phyloP scores from a whole-genome alignment of 2,329 filamentous ascomycete genomes.

The Colletotrichum lindemuthianum region DNA sequence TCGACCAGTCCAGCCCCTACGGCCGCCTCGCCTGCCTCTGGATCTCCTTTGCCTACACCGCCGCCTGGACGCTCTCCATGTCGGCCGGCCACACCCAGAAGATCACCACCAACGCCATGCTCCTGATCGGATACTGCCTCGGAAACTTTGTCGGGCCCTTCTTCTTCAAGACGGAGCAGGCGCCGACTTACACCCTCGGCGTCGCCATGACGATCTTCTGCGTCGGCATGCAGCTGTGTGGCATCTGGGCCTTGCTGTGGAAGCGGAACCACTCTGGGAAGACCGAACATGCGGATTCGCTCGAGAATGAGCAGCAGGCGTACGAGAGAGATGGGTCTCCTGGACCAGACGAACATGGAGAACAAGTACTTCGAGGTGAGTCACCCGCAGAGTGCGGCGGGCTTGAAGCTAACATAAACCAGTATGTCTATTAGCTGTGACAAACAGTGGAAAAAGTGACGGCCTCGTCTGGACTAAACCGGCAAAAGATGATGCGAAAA shows the following conservation, averaged over 20 bases:
- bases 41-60: slow-evolving; percentile 42
- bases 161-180: slow-evolving; percentile 49
- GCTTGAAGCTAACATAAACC: not conserved
- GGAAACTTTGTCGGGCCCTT: slow-evolving; percentile 73
- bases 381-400: too few species aligned
- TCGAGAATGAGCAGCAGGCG: slow-evolving; percentile 14
- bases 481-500: too few species aligned
- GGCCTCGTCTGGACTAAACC: too few species aligned
- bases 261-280: slow-evolving; percentile 22
- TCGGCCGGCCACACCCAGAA: slow-evolving; percentile 72
- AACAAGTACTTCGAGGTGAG: slow-evolving; percentile 30
- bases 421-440: slow-evolving; percentile 5
- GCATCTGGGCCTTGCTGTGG: slow-evolving; percentile 18
- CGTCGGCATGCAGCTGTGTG: slow-evolving; percentile 21
- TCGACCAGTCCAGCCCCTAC: slow-evolving; percentile 31
- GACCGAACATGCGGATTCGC: slow-evolving; percentile 7
- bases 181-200: slow-evolving; percentile 41
- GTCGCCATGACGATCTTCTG: slow-evolving; percentile 40
- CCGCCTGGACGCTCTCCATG: slow-evolving; percentile 36
- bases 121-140: slow-evolving; percentile 27
- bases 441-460: not conserved
- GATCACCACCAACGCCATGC: slow-evolving; percentile 64
- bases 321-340: slow-evolving; percentile 24
- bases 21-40: slow-evolving; percentile 41
- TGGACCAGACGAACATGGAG: slow-evolving; percentile 22